Evolutionary conservation across 2,329 filamentous ascomycete species (phyloP), one percentile per base, ranked within the genome.

Genomic region (Cladosporium cucumerinum): DNA sequence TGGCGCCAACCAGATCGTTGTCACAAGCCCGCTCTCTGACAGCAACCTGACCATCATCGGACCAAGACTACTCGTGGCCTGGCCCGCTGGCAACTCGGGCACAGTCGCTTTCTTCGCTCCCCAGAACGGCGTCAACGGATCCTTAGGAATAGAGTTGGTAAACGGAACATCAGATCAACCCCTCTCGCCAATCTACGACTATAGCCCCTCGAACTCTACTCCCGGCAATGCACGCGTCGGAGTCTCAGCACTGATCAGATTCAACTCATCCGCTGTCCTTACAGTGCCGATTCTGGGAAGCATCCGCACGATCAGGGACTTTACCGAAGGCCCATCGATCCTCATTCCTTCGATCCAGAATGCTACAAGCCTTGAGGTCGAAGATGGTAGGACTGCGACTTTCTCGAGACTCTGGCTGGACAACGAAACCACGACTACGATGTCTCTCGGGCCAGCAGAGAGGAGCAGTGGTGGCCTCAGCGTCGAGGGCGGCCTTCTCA

Each of bases 11-110:
- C 87, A 89, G 68, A 84, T 86, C 0, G 82, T 89, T 0, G 77
- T 89, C 0, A 89, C 86, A 0, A 87, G 80, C 65, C 86, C 87
- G 16, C 73, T 82, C 0, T 70, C 79, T 1, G 78, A 81, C 18
- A 86, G 82, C 64, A 81, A 87, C 68, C 75, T 87, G 1, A 81
- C 77, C 1, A 77, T 86, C 36, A 84, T 87, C 66, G 79, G 81
- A 0, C 86, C 86, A 10, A 79, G 87, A n/a, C 74, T 89, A 25
- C 78, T 74, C 2, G 71, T 77, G 8, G 87, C 87, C 10, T 89
- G 86, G 86, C 86, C 87, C 8, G 85, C 86, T 10, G 87, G 87
- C 1, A 87, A 89, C 69, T 89, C 86, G 61, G 87, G 87, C 0
- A 78, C 84, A 28, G 82, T 82, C 5, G 77, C 82, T 0, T 87